Base-by-base conservation (phyloP, 148 eudicot genomes). In the Arbutus unedo region DNA sequence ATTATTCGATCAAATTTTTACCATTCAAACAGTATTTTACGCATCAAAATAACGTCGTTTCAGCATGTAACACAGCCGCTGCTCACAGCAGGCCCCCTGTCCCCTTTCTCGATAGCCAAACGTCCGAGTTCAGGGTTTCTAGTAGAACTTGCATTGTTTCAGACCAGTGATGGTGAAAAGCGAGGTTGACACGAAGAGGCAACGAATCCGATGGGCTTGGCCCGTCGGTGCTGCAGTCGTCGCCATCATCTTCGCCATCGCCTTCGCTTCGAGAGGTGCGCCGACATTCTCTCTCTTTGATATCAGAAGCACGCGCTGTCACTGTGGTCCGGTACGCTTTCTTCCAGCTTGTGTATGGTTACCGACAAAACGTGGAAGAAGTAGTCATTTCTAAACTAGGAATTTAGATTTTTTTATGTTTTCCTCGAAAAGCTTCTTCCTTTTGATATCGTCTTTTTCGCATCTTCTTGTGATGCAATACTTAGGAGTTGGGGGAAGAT, bases 151-250 rank as follows among this genome's bases (percentile, higher is more conserved):
- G 6, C 41, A 64, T 23, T 23, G 18, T 15, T 60, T 31, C 25
- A n/a, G 25, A 64, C 8, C 41, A 64, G 70, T 13, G 19, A 75
- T 21, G 78, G 78, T 25, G 79, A 54, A 54, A 15, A 14, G 10
- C 4, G 47, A 31, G 79, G 62, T 77, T 16, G 47, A 54, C 21
- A 16, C 56, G 62, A 31, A 75, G 19, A 16, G 64, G n/a, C 79
- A 11, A 25, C 47, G 64, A 38, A 53, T 53, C 64, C 64, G n/a
- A 77, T 77, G 79, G 79, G 64, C 47, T 18, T 77, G 79, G 79
- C 62, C 47, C 21, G 47, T 16, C 47, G 48, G 47, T 8, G 62
- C 79, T 6, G 48, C 70, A 3, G 41, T 77, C 21, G 16, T 77
- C 64, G 79, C 62, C 45, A 55, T 54, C 41, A 18, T 77, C 21